Conservation (phyloP, 768 basidiomycete genomes). For the Mycena pura region DNA sequence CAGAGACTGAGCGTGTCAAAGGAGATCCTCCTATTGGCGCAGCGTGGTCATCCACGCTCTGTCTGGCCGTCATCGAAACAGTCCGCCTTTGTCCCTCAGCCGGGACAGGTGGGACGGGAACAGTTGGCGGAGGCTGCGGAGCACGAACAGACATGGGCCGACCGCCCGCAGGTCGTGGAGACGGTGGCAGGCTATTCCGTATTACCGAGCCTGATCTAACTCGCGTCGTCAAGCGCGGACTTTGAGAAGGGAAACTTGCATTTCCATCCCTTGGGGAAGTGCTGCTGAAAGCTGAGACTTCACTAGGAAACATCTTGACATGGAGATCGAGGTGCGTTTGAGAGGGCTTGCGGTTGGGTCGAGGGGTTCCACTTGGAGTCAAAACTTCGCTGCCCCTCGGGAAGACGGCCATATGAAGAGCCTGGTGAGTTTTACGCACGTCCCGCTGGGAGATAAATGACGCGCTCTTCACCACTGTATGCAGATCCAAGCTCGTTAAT, state of each 20-base stretch:
- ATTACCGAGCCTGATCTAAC: slow-evolving; percentile 19
- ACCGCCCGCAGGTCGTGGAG: slow-evolving; percentile 22
- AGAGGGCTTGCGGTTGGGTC: background rate
- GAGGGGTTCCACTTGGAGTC: slow-evolving; percentile 18
- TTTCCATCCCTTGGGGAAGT: background rate
- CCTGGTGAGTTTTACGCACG: slow-evolving; percentile 12
- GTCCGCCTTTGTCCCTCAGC: background rate
- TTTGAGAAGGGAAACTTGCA: background rate
- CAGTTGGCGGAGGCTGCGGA: slow-evolving; percentile 2
- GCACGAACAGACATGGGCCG: slow-evolving; percentile 4
- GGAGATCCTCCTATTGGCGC: background rate
- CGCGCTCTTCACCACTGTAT: slow-evolving; percentile 22
- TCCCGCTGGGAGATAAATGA: background rate
- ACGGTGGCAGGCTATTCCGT: slow-evolving; percentile 24
- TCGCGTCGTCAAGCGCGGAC: slow-evolving; percentile 3
- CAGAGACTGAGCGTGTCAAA: slow-evolving; percentile 15
- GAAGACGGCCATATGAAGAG: slow-evolving; percentile 22
- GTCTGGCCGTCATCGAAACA: slow-evolving; percentile 5
- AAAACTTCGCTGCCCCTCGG: slow-evolving; percentile 14
- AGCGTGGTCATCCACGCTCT: slow-evolving; percentile 2
- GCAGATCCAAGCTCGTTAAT: slow-evolving; percentile 24
- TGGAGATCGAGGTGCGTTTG: slow-evolving; percentile 24
- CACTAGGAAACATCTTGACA: slow-evolving; percentile 13
- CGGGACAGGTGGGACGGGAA: slow-evolving; percentile 7
- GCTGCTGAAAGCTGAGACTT: slow-evolving; percentile 16